These are phyloP conservation scores for Fraxinus anomala DNA, from an alignment of 257 asterid genomes.

Conservation along the genomic window DNA sequence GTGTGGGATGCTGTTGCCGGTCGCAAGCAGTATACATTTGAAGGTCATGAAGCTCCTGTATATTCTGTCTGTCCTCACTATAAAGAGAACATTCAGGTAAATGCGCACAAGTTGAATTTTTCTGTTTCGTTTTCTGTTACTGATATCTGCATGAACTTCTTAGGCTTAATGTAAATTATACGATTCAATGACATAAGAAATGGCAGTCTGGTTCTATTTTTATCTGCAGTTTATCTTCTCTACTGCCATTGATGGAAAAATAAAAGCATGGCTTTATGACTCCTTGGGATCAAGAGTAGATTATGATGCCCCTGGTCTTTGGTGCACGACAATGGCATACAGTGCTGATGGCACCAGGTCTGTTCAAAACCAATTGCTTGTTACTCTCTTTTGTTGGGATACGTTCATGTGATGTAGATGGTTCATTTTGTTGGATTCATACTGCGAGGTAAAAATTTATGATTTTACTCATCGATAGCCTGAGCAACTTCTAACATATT, in stretches of 20 bases:
- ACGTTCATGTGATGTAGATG: background rate
- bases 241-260: slow-evolving; percentile 94
- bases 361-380: slow-evolving; percentile 26
- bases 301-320: slow-evolving; percentile 97
- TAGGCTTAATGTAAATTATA: background rate
- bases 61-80: slow-evolving; percentile 92
- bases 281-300: slow-evolving; percentile 95
- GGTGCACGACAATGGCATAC: slow-evolving; percentile 97
- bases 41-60: slow-evolving; percentile 93
- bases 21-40: slow-evolving; percentile 71
- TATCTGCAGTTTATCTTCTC: slow-evolving; percentile 86
- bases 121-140: background rate
- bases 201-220: slow-evolving; percentile 31
- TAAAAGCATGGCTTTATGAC: slow-evolving; percentile 97
- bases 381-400: slow-evolving; percentile 19
- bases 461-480: background rate
- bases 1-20: slow-evolving; percentile 93
- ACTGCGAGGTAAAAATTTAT: background rate
- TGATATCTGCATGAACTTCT: slow-evolving; percentile 21
- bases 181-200: slow-evolving; percentile 22
- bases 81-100: slow-evolving; percentile 87
- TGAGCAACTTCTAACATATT: background rate
- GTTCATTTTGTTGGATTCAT: background rate
- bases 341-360: slow-evolving; percentile 99
- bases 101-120: background rate